Percentiles rank a stretch among this genome's conserved stretches.
phyloP scores from a whole-genome alignment of 2,329 filamentous ascomycete species.

The Mycogone perniciosa region DNA sequence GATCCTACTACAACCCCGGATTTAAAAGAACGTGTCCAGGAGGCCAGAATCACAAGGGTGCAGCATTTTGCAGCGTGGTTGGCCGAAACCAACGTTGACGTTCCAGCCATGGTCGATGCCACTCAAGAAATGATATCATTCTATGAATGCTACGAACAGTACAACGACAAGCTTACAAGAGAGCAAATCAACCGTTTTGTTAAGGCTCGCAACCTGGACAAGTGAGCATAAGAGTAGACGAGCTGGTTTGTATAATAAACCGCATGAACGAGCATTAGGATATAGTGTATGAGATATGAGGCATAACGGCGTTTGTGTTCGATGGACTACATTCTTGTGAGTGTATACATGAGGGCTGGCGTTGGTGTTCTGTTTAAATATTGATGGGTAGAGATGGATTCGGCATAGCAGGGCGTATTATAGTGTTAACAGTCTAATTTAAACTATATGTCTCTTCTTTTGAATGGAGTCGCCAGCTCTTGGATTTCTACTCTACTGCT shows the following conservation, averaged over 20 bases:
- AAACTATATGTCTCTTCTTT: conserved; percentile 8
- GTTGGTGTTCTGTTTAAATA: too few relatives aligned
- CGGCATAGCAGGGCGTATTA: too few relatives aligned
- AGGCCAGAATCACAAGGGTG: conserved; percentile 58
- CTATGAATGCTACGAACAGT: conserved; percentile 64
- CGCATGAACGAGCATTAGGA: too few relatives aligned
- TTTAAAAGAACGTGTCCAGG: conserved; percentile 44
- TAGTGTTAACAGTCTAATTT: not conserved
- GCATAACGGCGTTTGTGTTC: too few relatives aligned
- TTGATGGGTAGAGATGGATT: too few relatives aligned
- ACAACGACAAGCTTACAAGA: conserved; percentile 52
- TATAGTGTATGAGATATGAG: not conserved
- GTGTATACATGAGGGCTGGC: too few relatives aligned
- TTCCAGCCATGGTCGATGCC: conserved; percentile 78
- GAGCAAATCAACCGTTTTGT: conserved; percentile 55
- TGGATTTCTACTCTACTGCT: not conserved
- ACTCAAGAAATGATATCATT: conserved; percentile 88
- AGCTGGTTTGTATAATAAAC: too few relatives aligned
- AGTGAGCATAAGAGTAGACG: conserved; percentile 26
- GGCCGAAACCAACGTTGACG: conserved; percentile 78
- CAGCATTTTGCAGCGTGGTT: conserved; percentile 67
- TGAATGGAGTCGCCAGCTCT: not conserved
- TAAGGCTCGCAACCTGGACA: conserved; percentile 51
- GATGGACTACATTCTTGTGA: too few relatives aligned
- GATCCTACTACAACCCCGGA: conserved; percentile 16